Conservation (phyloP, 192 early-diverging fungal species). For the Coemansia sp. region DNA sequence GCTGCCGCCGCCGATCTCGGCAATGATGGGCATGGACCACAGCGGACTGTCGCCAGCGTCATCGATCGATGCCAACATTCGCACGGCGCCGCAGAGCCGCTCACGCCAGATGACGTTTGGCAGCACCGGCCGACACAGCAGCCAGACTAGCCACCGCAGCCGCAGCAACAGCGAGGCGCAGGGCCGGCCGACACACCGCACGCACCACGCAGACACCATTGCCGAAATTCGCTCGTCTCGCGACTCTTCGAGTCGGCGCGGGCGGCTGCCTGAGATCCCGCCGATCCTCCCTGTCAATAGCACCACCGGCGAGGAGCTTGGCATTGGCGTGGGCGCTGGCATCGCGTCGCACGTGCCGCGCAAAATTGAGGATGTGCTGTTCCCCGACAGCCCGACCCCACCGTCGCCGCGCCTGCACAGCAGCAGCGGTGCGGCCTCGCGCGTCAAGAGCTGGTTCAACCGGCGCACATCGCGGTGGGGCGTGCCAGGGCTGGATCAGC, state of each 20-base stretch:
- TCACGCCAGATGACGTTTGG: constrained; percentile 21
- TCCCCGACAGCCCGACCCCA: constrained; percentile 39
- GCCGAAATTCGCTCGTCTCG: not conserved
- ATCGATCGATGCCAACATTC: constrained; percentile 30
- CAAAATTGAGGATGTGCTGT: constrained; percentile 36
- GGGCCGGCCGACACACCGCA: constrained; percentile 11
- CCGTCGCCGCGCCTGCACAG: constrained; percentile 29
- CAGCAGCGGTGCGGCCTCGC: constrained; percentile 54
- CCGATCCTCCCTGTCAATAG: constrained; percentile 43
- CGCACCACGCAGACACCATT: not conserved
- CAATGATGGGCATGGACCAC: constrained; percentile 32
- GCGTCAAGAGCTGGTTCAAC: constrained; percentile 72
- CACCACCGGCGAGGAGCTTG: constrained; percentile 49
- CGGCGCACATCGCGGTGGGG: constrained; percentile 55
- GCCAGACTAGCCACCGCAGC: constrained; percentile 20
- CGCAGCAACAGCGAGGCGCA: constrained; percentile 38
- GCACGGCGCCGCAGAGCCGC: not conserved
- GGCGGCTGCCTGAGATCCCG: constrained; percentile 43
- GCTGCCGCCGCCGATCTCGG: constrained; percentile 39
- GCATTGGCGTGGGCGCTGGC: constrained; percentile 48
- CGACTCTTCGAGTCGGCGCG: constrained; percentile 23
- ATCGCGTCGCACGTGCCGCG: constrained; percentile 42
- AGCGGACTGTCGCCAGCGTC: constrained; percentile 45
- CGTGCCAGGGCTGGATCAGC: constrained; percentile 25
- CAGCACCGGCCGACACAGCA: constrained; percentile 14